Base-by-base conservation (phyloP, 2,329 filamentous ascomycete species). In the Claviceps humidiphila region DNA sequence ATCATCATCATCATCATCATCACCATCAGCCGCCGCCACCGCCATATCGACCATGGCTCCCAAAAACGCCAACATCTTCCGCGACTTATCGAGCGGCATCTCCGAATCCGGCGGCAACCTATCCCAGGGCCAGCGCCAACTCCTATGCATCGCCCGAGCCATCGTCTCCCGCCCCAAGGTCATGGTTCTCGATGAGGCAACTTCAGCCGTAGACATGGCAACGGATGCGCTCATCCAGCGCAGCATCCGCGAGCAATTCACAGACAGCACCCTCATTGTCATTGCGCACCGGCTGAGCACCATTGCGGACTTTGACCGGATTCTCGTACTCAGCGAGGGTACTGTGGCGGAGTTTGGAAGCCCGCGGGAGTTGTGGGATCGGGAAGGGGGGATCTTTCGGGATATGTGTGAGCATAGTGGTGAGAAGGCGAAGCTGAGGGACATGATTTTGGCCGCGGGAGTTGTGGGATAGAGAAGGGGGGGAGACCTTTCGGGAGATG, bases 121-220 rank as follows among this genome's bases (percentile, higher is more conserved):
- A 17, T 87, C 83, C 0, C 85, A 88, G 63, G 85, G 85, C 30
- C 85, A 89, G 65, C 77, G 85, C 2, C 85, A 89, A 65, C 80
- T 89, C 0, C 76, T 89, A 40, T 88, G 84, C 60, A 78, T 88
- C 4, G 85, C 85, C 1, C 81, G 81, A 49, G 85, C 82, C 49
- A 87, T 89, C 58, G 80, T 88, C 24, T 75, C 80, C 0, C 76
- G 82, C 0, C 85, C 86, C 3, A 84, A 85, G 62, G 81, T 91
- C 59, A 85, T 91, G 78, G 80, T 90, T 1, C 75, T 90, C 1
- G 86, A 91, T 63, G 86, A 90, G 68, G 86, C 87, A 0, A 91
- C 87, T 0, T 84, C 79, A 3, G 85, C 86, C 0, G 85, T 90
- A 2, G 86, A 89, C 64, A 87, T 88, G 82, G 72, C 76, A 42